Conservation (phyloP, 2,329 filamentous ascomycete genomes). For the Fusarium sambucinum region DNA sequence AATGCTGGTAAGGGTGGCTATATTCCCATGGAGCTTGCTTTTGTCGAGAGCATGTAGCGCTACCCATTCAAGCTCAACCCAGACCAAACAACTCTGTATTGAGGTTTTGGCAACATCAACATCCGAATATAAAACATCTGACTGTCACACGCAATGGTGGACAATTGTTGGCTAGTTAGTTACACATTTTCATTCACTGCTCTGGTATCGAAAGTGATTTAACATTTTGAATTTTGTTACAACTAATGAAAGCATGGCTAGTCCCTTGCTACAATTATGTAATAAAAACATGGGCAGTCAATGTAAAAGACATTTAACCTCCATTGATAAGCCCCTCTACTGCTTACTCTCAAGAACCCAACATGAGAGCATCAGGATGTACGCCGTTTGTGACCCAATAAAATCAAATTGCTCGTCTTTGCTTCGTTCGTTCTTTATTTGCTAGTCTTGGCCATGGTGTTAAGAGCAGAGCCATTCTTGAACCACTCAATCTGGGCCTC, state of each 20-base stretch:
- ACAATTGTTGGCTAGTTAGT: too few species aligned
- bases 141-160: too few species aligned
- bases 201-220: too few species aligned
- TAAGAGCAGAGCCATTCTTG: slow-evolving; percentile 95
- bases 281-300: slow-evolving; percentile 40
- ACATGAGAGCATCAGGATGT: slow-evolving; percentile 48
- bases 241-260: slow-evolving; percentile 48
- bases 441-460: slow-evolving; percentile 92
- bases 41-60: too few species aligned
- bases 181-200: too few species aligned
- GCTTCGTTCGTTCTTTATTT: slow-evolving; percentile 48
- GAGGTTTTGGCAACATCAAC: too few species aligned
- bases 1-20: too few species aligned
- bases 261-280: slow-evolving; percentile 44
- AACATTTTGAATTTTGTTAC: slow-evolving; percentile 47
- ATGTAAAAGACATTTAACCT: slow-evolving; percentile 37
- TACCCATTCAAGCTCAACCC: too few species aligned
- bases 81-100: too few species aligned
- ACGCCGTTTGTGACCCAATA: slow-evolving; percentile 45
- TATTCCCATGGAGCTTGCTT: too few species aligned
- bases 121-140: too few species aligned
- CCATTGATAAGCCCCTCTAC: slow-evolving; percentile 42
- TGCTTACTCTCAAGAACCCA: slow-evolving; percentile 43
- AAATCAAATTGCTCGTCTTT: slow-evolving; percentile 39
- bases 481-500: slow-evolving; percentile 99